Percentiles rank a stretch among this genome's conserved stretches.
Conservation (phyloP, 2,329 filamentous ascomycete species). For the Nemania abortiva region DNA sequence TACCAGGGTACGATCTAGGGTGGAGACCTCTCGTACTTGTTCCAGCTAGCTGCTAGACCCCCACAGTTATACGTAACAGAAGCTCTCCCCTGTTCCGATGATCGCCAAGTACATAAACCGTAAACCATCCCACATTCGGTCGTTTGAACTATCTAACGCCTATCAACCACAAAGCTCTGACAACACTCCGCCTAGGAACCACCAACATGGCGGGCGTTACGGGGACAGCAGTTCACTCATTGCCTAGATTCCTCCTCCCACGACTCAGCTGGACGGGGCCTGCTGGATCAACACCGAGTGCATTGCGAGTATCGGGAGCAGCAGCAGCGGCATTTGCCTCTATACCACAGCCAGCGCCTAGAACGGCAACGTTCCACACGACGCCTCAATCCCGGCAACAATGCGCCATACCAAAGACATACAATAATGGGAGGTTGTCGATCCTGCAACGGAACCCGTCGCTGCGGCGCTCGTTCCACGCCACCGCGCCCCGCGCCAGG, state of each 20-base stretch:
- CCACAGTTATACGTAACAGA: constrained; percentile 1
- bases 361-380: constrained; percentile 47
- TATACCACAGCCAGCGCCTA: constrained; percentile 37
- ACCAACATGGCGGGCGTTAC: constrained; percentile 47
- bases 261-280: constrained; percentile 65
- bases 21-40: too few relatives aligned
- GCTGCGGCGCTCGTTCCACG: constrained; percentile 71
- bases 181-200: background rate
- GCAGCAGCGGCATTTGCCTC: constrained; percentile 47
- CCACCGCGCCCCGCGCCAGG: constrained; percentile 69
- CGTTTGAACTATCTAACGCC: too few relatives aligned
- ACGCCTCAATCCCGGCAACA: constrained; percentile 35
- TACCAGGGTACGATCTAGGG: too few relatives aligned
- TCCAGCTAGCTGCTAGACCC: too few relatives aligned
- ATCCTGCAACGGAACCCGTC: constrained; percentile 48
- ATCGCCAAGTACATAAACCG: constrained; percentile 20
- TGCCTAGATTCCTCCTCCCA: constrained; percentile 68
- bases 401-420: constrained; percentile 23
- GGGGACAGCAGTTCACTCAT: constrained; percentile 53
- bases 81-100: constrained; percentile 11
- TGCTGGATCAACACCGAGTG: constrained; percentile 45
- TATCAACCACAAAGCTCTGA: background rate
- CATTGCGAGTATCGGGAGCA: constrained; percentile 47
- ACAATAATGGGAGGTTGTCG: constrained; percentile 29
- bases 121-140: constrained; percentile 2